Conservation (phyloP, 192 early-diverging fungal genomes). For the Endogone sp. region DNA sequence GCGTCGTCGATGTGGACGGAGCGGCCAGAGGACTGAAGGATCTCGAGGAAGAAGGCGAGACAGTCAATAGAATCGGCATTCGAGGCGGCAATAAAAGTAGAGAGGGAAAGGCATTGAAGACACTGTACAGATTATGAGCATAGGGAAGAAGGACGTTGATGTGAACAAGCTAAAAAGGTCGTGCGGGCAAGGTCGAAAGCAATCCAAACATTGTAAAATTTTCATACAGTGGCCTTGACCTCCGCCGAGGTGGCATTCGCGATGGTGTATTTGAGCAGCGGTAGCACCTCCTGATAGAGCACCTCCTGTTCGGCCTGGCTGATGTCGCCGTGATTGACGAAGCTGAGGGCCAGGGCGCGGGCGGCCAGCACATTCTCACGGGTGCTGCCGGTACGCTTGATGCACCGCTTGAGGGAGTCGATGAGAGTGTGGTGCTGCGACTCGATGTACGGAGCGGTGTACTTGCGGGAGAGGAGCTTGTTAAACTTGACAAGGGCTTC, state of each 20-base stretch:
- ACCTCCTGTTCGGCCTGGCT: slow-evolving; percentile 34
- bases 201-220: no score
- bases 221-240: slow-evolving; percentile 37
- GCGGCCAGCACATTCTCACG: slow-evolving; percentile 40
- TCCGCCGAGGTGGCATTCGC: slow-evolving; percentile 35
- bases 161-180: no score
- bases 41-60: slow-evolving; percentile 23
- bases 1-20: slow-evolving; percentile 18
- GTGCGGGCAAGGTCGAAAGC: no score
- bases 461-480: slow-evolving; percentile 43
- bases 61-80: slow-evolving; percentile 13
- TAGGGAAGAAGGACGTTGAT: no score
- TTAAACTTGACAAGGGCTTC: slow-evolving; percentile 45
- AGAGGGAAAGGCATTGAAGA: slow-evolving; percentile 17
- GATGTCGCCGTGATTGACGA: slow-evolving; percentile 46
- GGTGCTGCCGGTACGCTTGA: slow-evolving; percentile 32
- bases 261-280: slow-evolving; percentile 39
- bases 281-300: slow-evolving; percentile 40
- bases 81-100: slow-evolving; percentile 27
- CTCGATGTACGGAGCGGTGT: slow-evolving; percentile 49
- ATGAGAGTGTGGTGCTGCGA: slow-evolving; percentile 46
- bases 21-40: slow-evolving; percentile 23
- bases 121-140: slow-evolving; percentile 21
- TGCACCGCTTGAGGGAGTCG: slow-evolving; percentile 50
- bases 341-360: slow-evolving; percentile 38